A percentile compares a stretch with the other conserved stretches of the same genome.
These are phyloP conservation scores for Dactylorhiza incarnata DNA, from an alignment of 106 monocot genomes.

Conservation along the genomic window DNA sequence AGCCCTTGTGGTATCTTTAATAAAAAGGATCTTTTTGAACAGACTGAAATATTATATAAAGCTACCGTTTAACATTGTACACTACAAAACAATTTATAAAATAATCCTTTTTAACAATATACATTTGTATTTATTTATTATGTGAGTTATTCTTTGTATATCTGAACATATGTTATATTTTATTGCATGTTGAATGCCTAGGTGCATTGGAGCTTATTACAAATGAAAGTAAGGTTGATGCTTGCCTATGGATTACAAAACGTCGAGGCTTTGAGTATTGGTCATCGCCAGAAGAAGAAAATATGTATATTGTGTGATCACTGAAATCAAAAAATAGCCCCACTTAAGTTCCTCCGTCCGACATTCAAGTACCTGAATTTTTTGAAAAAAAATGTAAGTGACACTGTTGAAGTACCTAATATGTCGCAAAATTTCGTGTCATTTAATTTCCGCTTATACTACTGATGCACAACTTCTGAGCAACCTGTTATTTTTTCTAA, in stretches of 20 bases:
- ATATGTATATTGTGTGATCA: conserved; percentile 40
- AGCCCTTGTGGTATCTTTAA: too few relatives aligned
- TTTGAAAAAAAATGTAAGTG: conserved; percentile 84
- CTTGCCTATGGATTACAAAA: conserved; percentile 86
- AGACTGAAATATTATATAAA: too few relatives aligned
- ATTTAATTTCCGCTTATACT: background rate
- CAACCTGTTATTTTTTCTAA: background rate
- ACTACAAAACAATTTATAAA: background rate
- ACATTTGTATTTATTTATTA: background rate
- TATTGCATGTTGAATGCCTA: conserved; percentile 16
- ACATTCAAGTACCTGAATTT: conserved; percentile 36
- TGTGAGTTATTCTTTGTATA: background rate
- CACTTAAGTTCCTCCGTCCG: conserved; percentile 20
- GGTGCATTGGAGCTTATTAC: conserved; percentile 82
- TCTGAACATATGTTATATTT: background rate
- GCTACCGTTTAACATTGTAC: background rate
- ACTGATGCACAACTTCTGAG: background rate
- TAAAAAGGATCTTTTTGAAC: too few relatives aligned
- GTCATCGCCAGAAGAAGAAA: conserved; percentile 65
- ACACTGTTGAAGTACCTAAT: background rate
- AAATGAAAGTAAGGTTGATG: conserved; percentile 83
- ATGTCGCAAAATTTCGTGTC: background rate
- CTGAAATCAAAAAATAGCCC: conserved; percentile 32
- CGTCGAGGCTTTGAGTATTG: conserved; percentile 87
- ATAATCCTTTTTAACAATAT: background rate